Percentiles rank a stretch among this genome's conserved stretches.
Conservation (phyloP, 2,329 filamentous ascomycete species). For the Claviceps lovelessii region DNA sequence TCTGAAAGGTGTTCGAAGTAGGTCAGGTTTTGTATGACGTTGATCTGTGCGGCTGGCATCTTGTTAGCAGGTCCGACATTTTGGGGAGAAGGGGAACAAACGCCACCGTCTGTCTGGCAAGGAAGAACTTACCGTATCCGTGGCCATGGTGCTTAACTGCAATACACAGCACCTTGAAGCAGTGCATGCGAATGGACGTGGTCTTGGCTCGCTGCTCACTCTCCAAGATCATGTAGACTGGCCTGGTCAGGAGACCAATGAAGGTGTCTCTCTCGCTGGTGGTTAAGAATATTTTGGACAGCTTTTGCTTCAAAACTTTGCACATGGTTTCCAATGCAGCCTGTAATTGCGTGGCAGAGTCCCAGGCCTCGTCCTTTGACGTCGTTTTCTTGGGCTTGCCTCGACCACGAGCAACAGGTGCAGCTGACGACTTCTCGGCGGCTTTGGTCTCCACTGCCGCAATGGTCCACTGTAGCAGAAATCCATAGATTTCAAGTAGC, state of each 20-base stretch:
- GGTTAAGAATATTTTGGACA: conserved; percentile 85
- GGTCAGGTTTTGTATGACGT: conserved; percentile 91
- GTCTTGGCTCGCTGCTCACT: conserved; percentile 86
- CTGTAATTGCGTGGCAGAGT: conserved; percentile 77
- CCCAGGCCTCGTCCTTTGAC: conserved; percentile 70
- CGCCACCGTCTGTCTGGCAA: too few species aligned
- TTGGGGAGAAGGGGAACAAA: too few species aligned
- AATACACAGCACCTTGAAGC: conserved; percentile 91
- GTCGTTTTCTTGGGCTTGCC: conserved; percentile 68
- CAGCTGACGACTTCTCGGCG: conserved; percentile 65
- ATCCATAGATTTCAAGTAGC: conserved; percentile 84
- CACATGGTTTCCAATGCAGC: conserved; percentile 85
- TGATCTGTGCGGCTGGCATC: conserved; percentile 72
- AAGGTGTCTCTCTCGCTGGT: conserved; percentile 95
- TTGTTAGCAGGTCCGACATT: conserved; percentile 13
- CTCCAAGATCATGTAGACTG: conserved; percentile 86
- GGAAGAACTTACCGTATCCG: conserved; percentile 58
- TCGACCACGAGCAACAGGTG: conserved; percentile 55
- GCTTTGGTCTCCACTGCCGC: conserved; percentile 89
- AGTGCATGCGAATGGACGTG: conserved; percentile 83
- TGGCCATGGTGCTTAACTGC: conserved; percentile 97
- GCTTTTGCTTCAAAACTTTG: conserved; percentile 84
- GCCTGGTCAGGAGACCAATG: conserved; percentile 77
- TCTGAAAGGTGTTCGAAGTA: conserved; percentile 99
- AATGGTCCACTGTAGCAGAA: conserved; percentile 88